Evolutionary conservation across 306 rosid species (phyloP).

Genomic region (Quercus robur): DNA sequence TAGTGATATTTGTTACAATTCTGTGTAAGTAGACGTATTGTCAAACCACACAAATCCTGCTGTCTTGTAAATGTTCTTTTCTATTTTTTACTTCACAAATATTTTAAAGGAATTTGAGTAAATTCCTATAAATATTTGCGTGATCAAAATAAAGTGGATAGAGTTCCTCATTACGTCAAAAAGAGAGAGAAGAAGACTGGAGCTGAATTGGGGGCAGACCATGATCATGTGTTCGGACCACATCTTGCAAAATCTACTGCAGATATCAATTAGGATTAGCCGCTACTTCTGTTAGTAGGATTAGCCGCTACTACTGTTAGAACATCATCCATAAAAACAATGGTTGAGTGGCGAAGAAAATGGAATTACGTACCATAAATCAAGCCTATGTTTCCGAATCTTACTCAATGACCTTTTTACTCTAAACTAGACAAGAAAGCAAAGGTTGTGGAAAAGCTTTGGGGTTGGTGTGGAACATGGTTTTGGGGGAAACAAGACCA

Average conservation of each 20-base stretch:
- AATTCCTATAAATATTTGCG: too few relatives aligned
- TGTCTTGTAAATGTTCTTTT: too few relatives aligned
- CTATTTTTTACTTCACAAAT: too few relatives aligned
- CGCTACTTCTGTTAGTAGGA: background rate
- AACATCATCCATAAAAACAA: background rate
- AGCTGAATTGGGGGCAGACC: constrained; percentile 12
- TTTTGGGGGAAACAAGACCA: background rate
- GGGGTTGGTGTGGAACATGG: constrained; percentile 7
- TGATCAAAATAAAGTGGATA: background rate
- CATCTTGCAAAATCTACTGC: constrained; percentile 22
- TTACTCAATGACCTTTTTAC: background rate
- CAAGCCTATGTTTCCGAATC: background rate
- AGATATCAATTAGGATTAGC: background rate
- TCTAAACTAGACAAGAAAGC: constrained; percentile 12
- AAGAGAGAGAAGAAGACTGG: background rate
- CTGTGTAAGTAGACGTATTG: too few relatives aligned
- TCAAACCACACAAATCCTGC: too few relatives aligned
- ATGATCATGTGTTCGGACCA: constrained; percentile 8
- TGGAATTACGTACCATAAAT: background rate
- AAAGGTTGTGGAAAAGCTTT: constrained; percentile 14
- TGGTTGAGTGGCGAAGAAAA: background rate
- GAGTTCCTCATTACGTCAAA: background rate
- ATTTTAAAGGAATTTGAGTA: too few relatives aligned
- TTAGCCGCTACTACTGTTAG: background rate
- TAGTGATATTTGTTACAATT: too few relatives aligned